Evolutionary conservation across 2,329 filamentous ascomycete genomes (phyloP).

Genomic region (Ascocoryne sarcoides): DNA sequence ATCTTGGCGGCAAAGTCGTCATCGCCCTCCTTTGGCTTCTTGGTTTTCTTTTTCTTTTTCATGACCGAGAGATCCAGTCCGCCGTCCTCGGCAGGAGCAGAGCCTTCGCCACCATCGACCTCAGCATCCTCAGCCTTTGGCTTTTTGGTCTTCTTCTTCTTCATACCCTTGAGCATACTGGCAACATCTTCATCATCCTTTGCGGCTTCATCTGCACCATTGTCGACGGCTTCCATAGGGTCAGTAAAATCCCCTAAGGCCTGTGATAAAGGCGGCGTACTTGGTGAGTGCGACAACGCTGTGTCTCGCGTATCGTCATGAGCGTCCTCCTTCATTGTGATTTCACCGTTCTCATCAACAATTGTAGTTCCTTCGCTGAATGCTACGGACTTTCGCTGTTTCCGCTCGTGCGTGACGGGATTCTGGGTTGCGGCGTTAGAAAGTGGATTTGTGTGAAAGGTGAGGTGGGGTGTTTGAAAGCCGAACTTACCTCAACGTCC

Average conservation of each 20-base stretch:
- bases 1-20: conserved; percentile 29
- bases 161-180: conserved; percentile 57
- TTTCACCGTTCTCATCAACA: conserved; percentile 81
- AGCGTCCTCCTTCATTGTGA: conserved; percentile 65
- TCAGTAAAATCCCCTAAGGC: conserved; percentile 49
- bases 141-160: conserved; percentile 94
- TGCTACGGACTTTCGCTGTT: conserved; percentile 85
- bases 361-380: conserved; percentile 84
- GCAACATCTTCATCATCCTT: conserved; percentile 49
- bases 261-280: conserved; percentile 51
- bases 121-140: conserved; percentile 61
- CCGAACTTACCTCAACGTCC: conserved; percentile 32
- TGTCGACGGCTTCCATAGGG: conserved; percentile 30
- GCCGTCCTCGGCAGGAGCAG: conserved; percentile 38
- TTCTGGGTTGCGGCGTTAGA: conserved; percentile 20
- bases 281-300: conserved; percentile 68
- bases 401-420: conserved; percentile 40
- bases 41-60: conserved; percentile 32
- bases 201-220: conserved; percentile 25
- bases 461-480: conserved; percentile 2
- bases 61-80: conserved; percentile 34
- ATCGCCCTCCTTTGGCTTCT: conserved; percentile 28
- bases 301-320: conserved; percentile 68
- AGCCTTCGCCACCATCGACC: conserved; percentile 48
- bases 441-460: conserved; percentile 12